phyloP scores from a whole-genome alignment of 2,329 filamentous ascomycete species.

The Verticillium dahliae region DNA sequence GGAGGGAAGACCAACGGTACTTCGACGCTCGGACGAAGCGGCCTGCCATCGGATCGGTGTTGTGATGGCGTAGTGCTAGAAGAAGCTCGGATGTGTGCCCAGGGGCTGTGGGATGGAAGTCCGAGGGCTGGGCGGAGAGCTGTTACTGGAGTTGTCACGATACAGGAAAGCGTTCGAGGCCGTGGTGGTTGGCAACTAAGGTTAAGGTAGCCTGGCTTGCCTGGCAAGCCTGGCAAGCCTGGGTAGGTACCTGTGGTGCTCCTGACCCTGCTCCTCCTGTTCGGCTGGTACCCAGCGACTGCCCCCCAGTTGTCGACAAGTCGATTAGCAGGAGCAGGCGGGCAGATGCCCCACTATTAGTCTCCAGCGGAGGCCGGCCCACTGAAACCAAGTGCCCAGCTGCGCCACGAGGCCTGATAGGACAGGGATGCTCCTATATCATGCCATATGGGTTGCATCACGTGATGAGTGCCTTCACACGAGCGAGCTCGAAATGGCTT shows the following conservation, averaged over 20 bases:
- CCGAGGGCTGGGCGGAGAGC: not conserved
- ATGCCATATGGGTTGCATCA: not conserved
- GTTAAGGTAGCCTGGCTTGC: too few relatives aligned
- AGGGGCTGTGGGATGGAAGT: not conserved
- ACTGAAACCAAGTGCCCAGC: not conserved
- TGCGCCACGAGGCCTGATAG: not conserved
- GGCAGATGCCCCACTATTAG: not conserved
- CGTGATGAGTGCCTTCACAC: not conserved
- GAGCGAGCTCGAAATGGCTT: too few relatives aligned
- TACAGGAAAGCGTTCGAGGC: too few relatives aligned
- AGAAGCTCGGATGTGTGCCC: not conserved
- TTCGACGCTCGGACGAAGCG: slow-evolving; percentile 64
- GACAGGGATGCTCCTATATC: not conserved
- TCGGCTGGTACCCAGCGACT: too few relatives aligned
- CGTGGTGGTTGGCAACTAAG: too few relatives aligned
- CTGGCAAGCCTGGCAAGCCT: too few relatives aligned
- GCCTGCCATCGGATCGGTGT: slow-evolving; percentile 44
- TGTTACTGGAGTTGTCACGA: too few relatives aligned
- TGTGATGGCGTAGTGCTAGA: not conserved
- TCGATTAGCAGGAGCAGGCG: not conserved
- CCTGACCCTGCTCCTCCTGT: too few relatives aligned
- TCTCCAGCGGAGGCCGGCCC: not conserved
- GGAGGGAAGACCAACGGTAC: slow-evolving; percentile 47
- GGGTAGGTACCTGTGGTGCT: too few relatives aligned
- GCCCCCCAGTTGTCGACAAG: too few relatives aligned